These are phyloP conservation scores for Aplosporella prunicola DNA, from an alignment of 2,329 filamentous ascomycete genomes.

Conservation along the genomic window DNA sequence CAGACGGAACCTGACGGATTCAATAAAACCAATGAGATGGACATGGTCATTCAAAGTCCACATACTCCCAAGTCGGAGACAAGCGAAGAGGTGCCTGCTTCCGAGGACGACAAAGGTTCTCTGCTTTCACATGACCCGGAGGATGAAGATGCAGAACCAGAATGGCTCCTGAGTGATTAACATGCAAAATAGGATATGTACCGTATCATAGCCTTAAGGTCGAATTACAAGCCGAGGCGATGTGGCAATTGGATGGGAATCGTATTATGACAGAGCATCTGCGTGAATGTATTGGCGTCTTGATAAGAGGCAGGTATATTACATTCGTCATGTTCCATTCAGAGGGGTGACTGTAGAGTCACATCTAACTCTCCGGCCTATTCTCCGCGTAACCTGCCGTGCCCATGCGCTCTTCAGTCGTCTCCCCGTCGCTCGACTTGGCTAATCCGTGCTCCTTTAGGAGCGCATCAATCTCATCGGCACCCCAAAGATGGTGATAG, in stretches of 20 bases:
- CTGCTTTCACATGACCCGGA: slow-evolving; percentile 54
- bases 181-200: no score
- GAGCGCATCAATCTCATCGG: slow-evolving; percentile 89
- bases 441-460: slow-evolving; percentile 93
- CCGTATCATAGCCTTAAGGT: no score
- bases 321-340: no score
- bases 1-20: no score
- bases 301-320: slow-evolving; percentile 10
- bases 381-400: slow-evolving; percentile 15
- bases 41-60: no score
- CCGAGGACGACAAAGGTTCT: slow-evolving; percentile 29
- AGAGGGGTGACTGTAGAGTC: no score
- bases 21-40: no score
- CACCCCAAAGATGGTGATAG: slow-evolving; percentile 95
- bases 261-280: no score
- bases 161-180: slow-evolving; percentile 40
- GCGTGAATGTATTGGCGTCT: no score
- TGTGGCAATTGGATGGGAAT: no score
- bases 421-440: slow-evolving; percentile 43
- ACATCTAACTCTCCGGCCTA: slow-evolving; percentile 13
- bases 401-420: slow-evolving; percentile 12
- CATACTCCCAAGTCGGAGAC: no score
- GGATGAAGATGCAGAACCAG: slow-evolving; percentile 55
- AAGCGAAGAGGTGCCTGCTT: background rate
- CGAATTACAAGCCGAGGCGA: no score